These are phyloP conservation scores for Tetragonia tetragonoides DNA, from an alignment of 148 eudicot species.

Conservation along the genomic window DNA sequence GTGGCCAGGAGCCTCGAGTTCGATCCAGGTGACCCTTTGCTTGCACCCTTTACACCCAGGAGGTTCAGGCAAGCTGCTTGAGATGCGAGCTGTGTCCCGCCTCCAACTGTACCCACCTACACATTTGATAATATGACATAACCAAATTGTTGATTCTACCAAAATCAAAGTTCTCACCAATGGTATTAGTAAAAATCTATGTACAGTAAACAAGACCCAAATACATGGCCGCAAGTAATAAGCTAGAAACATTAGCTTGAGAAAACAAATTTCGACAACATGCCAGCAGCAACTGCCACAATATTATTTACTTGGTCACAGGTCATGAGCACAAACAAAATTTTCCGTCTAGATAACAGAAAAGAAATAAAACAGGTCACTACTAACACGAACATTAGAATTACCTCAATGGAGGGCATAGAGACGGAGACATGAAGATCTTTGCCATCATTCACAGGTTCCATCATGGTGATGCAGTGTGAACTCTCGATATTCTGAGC, in stretches of 20 bases:
- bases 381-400: background rate
- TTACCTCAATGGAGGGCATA: slow-evolving; percentile 81
- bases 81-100: slow-evolving; percentile 75
- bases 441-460: slow-evolving; percentile 61
- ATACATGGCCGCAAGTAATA: too few species aligned
- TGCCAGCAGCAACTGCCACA: too few species aligned
- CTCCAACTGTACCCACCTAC: slow-evolving; percentile 73
- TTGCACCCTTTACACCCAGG: slow-evolving; percentile 75
- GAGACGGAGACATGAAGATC: slow-evolving; percentile 68
- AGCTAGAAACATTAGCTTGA: too few species aligned
- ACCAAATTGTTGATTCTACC: slow-evolving; percentile 1
- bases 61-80: slow-evolving; percentile 76
- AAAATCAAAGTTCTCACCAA: too few species aligned
- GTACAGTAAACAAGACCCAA: too few species aligned
- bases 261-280: too few species aligned
- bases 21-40: slow-evolving; percentile 54
- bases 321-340: too few species aligned
- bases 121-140: too few species aligned
- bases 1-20: slow-evolving; percentile 57
- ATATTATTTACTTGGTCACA: too few species aligned
- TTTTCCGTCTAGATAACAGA: too few species aligned
- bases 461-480: slow-evolving; percentile 85
- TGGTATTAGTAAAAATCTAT: too few species aligned
- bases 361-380: too few species aligned
- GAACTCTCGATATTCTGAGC: slow-evolving; percentile 81